phyloP scores from a whole-genome alignment of 345 rosid species.

The Euclidium syriacum region DNA sequence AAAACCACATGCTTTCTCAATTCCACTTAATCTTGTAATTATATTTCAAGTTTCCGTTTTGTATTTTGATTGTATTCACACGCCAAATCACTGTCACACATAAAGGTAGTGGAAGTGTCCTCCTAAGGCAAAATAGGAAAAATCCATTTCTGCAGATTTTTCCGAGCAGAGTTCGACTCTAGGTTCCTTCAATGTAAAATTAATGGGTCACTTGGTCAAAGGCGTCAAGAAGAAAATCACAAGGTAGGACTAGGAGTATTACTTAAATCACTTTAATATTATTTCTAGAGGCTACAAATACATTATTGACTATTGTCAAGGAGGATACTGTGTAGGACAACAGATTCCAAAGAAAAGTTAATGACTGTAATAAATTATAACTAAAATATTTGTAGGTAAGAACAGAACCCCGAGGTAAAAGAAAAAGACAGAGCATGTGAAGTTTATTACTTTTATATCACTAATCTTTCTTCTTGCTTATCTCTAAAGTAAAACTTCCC shows the following conservation, averaged over 20 bases:
- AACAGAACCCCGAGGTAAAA: conserved; percentile 73
- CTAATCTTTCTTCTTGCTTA: conserved; percentile 40
- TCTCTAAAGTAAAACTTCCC: conserved; percentile 36
- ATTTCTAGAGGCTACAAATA: not conserved
- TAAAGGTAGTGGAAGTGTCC: too few species aligned
- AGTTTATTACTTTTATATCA: conserved; percentile 23
- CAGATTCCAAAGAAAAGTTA: conserved; percentile 23
- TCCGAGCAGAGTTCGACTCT: too few species aligned
- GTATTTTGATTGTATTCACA: not conserved
- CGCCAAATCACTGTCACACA: not conserved
- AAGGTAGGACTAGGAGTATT: too few species aligned
- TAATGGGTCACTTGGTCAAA: too few species aligned
- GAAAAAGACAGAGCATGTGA: conserved; percentile 35
- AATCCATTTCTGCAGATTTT: too few species aligned
- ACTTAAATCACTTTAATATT: not conserved
- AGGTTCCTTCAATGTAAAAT: too few species aligned
- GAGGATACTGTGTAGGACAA: not conserved
- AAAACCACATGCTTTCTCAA: conserved; percentile 50
- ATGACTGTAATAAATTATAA: conserved; percentile 14
- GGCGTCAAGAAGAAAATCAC: too few species aligned
- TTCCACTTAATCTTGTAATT: not conserved
- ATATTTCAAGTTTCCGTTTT: conserved; percentile 2
- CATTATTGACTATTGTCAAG: conserved; percentile 12
- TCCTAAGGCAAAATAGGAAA: too few species aligned
- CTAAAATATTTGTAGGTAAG: conserved; percentile 10